A percentile compares a stretch with the other conserved stretches of the same genome.
These are phyloP conservation scores for Actinomortierella wolfii DNA, from an alignment of 371 early-diverging fungal species.

Conservation along the genomic window DNA sequence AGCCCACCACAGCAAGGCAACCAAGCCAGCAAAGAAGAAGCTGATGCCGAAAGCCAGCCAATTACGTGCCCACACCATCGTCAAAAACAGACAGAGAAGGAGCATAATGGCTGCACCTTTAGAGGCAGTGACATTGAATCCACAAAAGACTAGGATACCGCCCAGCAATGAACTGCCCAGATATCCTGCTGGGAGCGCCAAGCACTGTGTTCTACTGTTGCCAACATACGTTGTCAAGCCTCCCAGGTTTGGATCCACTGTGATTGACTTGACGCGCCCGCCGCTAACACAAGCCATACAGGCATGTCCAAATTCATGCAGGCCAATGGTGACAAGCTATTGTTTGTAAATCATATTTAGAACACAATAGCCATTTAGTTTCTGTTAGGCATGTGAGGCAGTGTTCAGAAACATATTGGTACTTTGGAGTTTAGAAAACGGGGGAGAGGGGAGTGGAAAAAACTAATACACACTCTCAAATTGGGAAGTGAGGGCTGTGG, in stretches of 20 bases:
- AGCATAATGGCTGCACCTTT: conserved; percentile 84
- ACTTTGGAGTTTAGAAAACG: too few species aligned
- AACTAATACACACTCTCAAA: too few species aligned
- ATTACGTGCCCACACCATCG: conserved; percentile 86
- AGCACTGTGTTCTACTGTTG: conserved; percentile 73
- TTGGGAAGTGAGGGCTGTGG: too few species aligned
- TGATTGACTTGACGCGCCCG: conserved; percentile 88
- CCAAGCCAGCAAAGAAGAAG: conserved; percentile 79
- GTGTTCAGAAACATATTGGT: too few species aligned
- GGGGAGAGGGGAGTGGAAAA: too few species aligned
- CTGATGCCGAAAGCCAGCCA: conserved; percentile 87
- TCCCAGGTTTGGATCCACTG: conserved; percentile 93
- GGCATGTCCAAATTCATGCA: conserved; percentile 88
- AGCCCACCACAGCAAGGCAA: conserved; percentile 88
- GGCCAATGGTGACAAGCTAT: conserved; percentile 76
- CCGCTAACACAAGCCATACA: conserved; percentile 84
- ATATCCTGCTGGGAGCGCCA: conserved; percentile 81
- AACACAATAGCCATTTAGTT: not conserved
- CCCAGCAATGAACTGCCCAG: conserved; percentile 83
- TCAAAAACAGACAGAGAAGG: conserved; percentile 75
- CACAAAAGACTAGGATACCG: conserved; percentile 89
- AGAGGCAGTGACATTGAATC: conserved; percentile 84
- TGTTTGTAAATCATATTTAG: not conserved
- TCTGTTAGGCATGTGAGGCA: too few species aligned
- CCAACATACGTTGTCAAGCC: conserved; percentile 73